Evolutionary conservation across 73 alveolate genomes (phyloP).

Genomic region (Effrenium voratum): DNA sequence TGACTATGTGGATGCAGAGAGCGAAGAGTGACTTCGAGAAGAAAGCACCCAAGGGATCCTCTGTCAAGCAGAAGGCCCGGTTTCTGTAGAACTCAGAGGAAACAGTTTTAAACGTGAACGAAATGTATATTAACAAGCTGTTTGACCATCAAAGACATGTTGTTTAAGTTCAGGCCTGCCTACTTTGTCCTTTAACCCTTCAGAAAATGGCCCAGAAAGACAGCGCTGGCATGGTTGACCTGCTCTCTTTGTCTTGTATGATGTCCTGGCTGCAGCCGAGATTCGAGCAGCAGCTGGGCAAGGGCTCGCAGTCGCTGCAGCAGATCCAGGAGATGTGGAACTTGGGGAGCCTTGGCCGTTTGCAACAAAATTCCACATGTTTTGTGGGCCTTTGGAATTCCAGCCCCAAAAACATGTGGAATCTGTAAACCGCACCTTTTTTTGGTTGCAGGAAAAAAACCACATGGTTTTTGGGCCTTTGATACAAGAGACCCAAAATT

Average conservation of each 20-base stretch:
- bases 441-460: no score
- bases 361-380: not conserved
- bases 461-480: no score
- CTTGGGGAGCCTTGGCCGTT: not conserved
- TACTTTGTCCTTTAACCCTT: not conserved
- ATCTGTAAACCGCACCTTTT: not conserved
- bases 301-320: not conserved
- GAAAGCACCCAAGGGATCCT: not conserved
- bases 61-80: constrained; percentile 15
- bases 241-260: not conserved
- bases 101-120: no score
- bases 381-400: no score
- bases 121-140: not conserved
- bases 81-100: no score
- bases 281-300: constrained; percentile 13
- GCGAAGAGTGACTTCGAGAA: not conserved
- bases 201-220: constrained; percentile 30
- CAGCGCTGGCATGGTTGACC: not conserved
- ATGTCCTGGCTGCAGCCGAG: not conserved
- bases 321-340: not conserved
- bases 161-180: not conserved
- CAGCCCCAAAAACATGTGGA: not conserved
- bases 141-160: not conserved
- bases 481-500: no score
- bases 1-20: not conserved